Evolutionary conservation across 2,329 filamentous ascomycete genomes (phyloP), one percentile per base, ranked within the genome.

Genomic region (Fonsecaea multimorphosa): DNA sequence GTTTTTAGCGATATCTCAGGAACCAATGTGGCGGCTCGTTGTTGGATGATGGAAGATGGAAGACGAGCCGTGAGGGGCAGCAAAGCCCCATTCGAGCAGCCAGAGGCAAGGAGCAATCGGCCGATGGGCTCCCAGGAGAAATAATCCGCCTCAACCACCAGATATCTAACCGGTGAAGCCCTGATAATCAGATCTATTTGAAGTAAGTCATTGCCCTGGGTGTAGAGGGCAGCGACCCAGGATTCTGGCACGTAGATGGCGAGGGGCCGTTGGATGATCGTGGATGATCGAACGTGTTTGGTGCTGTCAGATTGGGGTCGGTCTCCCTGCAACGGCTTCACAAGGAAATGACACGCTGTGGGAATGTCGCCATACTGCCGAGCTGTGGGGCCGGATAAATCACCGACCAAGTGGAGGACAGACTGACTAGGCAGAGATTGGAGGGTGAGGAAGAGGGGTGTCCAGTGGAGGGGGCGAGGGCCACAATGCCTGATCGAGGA

Each of bases 1-100:
- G 14, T n/a, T 22, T 31, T 57, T 57, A 54, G 51, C 51, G 51
- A 54, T 54, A 54, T 34, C 27, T 54, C 51, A 34, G 51, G 51
- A 34, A n/a, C 44, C 44, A 49, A 49, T 49, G 44, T 49, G 44
- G 44, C 44, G 22, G 44, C 44, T 24, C 19, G 44, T 12, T 24
- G 44, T 49, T 49, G 44, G 44, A 49, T 12, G 44, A 49, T 49
- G 44, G 44, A 49, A 49, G 19, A 24, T 24, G 7, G 9, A 11
- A 22, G 44, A 49, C 44, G 19, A 49, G 24, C 44, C 19, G 44
- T 49, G 44, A 49, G 44, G 44, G 44, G 44, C 44, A 49, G 44
- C 22, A 22, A 49, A 49, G 19, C 44, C 44, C 44, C 44, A 49
- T 22, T 49, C 19, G 4, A 24, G 44, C 44, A 11, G 44, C 22